These are phyloP conservation scores for Lentinula sp. DNA, from an alignment of 768 basidiomycete genomes.

Conservation along the genomic window DNA sequence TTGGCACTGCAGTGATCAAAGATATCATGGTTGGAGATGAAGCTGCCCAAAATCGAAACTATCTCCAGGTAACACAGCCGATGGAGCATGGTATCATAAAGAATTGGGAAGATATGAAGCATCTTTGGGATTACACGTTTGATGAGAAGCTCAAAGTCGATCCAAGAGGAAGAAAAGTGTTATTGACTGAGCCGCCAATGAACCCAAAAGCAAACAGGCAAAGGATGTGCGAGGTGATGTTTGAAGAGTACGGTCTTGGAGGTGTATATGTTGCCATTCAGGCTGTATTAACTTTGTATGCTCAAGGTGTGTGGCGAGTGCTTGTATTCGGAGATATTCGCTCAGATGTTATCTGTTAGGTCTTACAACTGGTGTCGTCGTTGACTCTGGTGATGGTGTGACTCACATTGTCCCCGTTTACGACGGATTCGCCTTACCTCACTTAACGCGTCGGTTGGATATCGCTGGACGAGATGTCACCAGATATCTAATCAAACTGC, in stretches of 20 bases:
- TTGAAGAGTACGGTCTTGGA: slow-evolving; percentile 95
- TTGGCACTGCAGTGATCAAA: slow-evolving; percentile 80
- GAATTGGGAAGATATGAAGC: slow-evolving; percentile 99
- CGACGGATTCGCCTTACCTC: slow-evolving; percentile 93
- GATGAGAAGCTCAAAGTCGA: slow-evolving; percentile 90
- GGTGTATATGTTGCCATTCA: slow-evolving; percentile 98
- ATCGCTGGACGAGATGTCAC: slow-evolving; percentile 99
- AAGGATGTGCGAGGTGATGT: slow-evolving; percentile 97
- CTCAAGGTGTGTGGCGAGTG: slow-evolving; percentile 67
- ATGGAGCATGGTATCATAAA: slow-evolving; percentile 99
- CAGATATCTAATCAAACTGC: slow-evolving; percentile 97
- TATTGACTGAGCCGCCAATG: slow-evolving; percentile 99
- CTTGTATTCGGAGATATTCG: background rate
- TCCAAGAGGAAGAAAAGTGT: slow-evolving; percentile 78
- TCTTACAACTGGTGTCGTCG: slow-evolving; percentile 96
- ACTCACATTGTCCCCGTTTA: slow-evolving; percentile 99
- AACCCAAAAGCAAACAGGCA: slow-evolving; percentile 93
- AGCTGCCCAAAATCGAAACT: slow-evolving; percentile 89
- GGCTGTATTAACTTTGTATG: slow-evolving; percentile 96
- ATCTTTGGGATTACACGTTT: slow-evolving; percentile 98
- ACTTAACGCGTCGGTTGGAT: slow-evolving; percentile 89
- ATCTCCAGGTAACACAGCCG: slow-evolving; percentile 94
- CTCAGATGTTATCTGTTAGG: slow-evolving; percentile 39
- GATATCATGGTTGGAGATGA: slow-evolving; percentile 99
- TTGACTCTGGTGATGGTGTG: slow-evolving; percentile 98